phyloP scores from a whole-genome alignment of 768 basidiomycete species.

The Cantharellus cinnabarinus region DNA sequence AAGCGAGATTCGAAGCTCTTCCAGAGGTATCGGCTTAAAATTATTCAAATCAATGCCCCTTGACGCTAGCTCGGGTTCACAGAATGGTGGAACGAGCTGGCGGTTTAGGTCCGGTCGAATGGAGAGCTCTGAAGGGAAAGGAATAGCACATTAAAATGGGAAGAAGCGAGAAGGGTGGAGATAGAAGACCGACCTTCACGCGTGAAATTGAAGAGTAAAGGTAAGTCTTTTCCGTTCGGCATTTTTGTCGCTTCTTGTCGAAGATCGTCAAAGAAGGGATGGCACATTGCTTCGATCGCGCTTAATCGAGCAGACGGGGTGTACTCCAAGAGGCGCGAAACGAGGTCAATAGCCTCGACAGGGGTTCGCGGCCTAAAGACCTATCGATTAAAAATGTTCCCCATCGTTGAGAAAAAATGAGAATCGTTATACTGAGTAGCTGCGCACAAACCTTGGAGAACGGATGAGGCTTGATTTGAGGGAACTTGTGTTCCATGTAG shows the following conservation, averaged over 20 bases:
- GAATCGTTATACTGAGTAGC: neutral
- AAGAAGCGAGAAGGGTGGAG: neutral
- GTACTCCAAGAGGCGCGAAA: constrained; percentile 88
- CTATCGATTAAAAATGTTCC: constrained; percentile 19
- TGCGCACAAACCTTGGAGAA: constrained; percentile 61
- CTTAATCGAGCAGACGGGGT: constrained; percentile 87
- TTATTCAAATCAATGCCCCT: constrained; percentile 73
- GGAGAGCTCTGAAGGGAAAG: constrained; percentile 52
- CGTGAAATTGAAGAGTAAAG: constrained; percentile 84
- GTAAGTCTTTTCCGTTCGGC: constrained; percentile 95
- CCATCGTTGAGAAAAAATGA: neutral
- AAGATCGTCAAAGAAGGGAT: constrained; percentile 95
- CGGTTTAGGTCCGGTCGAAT: constrained; percentile 87
- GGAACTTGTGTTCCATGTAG: constrained; percentile 99
- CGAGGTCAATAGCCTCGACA: constrained; percentile 87
- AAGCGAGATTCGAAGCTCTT: constrained; percentile 83
- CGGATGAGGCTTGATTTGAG: constrained; percentile 98
- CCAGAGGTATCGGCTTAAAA: constrained; percentile 94
- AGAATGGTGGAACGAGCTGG: constrained; percentile 75
- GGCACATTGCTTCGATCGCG: constrained; percentile 78
- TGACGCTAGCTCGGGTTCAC: constrained; percentile 72
- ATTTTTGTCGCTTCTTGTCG: constrained; percentile 76
- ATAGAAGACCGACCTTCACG: constrained; percentile 55
- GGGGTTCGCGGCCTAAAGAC: constrained; percentile 97
- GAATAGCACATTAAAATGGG: neutral